These are phyloP conservation scores for Trichoderma sp. DNA, from an alignment of 2,329 filamentous ascomycete species.

Conservation along the genomic window DNA sequence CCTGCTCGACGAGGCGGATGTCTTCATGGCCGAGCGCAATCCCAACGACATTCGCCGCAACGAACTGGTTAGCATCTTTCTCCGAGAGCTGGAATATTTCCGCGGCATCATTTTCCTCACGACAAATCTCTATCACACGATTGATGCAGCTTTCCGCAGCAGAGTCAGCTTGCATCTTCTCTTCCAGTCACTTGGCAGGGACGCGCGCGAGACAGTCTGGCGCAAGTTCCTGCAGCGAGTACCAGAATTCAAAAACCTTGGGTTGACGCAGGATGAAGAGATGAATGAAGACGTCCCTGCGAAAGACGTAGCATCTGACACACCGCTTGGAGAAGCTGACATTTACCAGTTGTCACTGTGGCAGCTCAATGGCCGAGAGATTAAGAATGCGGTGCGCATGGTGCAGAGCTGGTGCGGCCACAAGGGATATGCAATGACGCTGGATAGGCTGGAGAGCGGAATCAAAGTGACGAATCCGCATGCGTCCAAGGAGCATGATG, in stretches of 20 bases:
- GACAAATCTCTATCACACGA: conserved; percentile 48
- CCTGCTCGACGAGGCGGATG: conserved; percentile 58
- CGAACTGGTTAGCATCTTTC: conserved; percentile 53
- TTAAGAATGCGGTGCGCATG: conserved; percentile 54
- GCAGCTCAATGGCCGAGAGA: conserved; percentile 52
- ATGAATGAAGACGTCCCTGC: conserved; percentile 18
- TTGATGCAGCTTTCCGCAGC: conserved; percentile 51
- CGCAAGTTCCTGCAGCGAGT: conserved; percentile 50
- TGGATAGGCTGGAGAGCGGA: conserved; percentile 49
- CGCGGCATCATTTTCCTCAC: conserved; percentile 52
- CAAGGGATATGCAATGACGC: conserved; percentile 49
- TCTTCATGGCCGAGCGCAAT: conserved; percentile 54
- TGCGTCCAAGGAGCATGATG: conserved; percentile 42
- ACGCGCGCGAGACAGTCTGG: conserved; percentile 50
- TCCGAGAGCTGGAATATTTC: conserved; percentile 52
- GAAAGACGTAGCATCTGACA: neutral
- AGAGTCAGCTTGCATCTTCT: conserved; percentile 53
- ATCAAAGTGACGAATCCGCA: conserved; percentile 52
- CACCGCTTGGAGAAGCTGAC: conserved; percentile 41
- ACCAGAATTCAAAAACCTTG: conserved; percentile 28
- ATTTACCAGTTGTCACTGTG: conserved; percentile 46
- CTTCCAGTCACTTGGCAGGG: conserved; percentile 46
- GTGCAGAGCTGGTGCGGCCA: conserved; percentile 50
- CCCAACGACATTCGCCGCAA: conserved; percentile 53
- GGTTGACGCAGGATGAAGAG: neutral